Conservation (phyloP, 169 alveolate species). For the Plasmodium vinckei region DNA sequence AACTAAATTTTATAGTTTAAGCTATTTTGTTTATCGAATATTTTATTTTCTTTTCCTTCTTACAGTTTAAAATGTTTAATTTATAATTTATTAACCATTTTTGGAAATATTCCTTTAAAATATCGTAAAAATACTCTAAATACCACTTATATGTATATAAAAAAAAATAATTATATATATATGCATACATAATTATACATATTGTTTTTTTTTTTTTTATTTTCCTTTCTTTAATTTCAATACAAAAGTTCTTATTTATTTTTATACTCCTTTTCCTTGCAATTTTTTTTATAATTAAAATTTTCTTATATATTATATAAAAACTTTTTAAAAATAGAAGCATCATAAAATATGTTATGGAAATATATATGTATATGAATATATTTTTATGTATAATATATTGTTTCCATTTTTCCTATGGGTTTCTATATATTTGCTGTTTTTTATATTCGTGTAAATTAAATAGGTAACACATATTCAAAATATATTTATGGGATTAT, state of each 20-base stretch:
- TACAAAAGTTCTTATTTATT: background rate
- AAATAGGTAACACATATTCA: too few species aligned
- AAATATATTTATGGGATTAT: too few species aligned
- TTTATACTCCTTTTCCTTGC: background rate
- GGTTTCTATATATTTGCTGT: too few species aligned
- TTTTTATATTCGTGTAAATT: too few species aligned
- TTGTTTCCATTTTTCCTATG: too few species aligned
- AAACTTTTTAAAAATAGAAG: background rate
- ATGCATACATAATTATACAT: background rate
- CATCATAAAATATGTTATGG: background rate
- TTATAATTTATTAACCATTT: background rate
- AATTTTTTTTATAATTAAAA: background rate
- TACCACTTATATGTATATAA: background rate
- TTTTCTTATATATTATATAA: background rate
- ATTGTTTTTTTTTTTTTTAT: background rate
- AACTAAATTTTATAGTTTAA: background rate
- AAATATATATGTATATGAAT: background rate
- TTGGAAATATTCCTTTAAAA: background rate
- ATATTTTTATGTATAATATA: background rate
- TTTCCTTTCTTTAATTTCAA: background rate
- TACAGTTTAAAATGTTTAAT: too few species aligned
- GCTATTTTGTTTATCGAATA: conserved; percentile 1
- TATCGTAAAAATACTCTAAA: background rate
- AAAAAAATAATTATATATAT: background rate
- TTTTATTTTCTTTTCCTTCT: background rate